Evolutionary conservation across 192 early-diverging fungal species (phyloP).

Genomic region (Coemansia interrupta): DNA sequence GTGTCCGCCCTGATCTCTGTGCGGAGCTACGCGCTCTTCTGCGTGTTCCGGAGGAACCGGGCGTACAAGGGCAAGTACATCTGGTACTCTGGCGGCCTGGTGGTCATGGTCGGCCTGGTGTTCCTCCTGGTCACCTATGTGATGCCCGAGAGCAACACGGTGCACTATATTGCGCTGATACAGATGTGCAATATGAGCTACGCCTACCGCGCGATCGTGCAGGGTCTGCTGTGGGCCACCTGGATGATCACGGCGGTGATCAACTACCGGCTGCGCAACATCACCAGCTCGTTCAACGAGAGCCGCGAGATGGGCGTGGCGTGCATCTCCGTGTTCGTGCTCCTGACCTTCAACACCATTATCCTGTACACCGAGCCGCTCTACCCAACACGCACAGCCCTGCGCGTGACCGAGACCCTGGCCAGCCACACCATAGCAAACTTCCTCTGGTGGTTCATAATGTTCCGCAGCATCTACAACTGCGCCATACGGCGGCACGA

Average conservation of each 20-base stretch:
- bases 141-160: conserved; percentile 21
- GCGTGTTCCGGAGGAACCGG: conserved; percentile 42
- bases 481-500: conserved; percentile 31
- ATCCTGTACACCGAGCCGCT: conserved; percentile 42
- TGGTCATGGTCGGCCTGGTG: conserved; percentile 13
- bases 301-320: conserved; percentile 42
- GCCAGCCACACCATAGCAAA: conserved; percentile 33
- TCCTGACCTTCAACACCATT: conserved; percentile 41
- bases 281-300: conserved; percentile 53
- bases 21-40: conserved; percentile 46
- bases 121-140: conserved; percentile 36
- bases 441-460: conserved; percentile 54
- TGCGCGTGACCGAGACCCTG: conserved; percentile 30
- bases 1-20: conserved; percentile 41
- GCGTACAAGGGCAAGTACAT: conserved; percentile 34
- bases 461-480: conserved; percentile 44
- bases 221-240: conserved; percentile 40
- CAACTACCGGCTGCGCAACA: conserved; percentile 45
- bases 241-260: conserved; percentile 40
- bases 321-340: conserved; percentile 31
- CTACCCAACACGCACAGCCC: conserved; percentile 19
- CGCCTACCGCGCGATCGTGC: conserved; percentile 35
- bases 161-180: conserved; percentile 29
- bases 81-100: conserved; percentile 15
- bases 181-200: conserved; percentile 51